Evolutionary conservation across 345 rosid genomes (phyloP).

Genomic region (Hypericum androsaemum): DNA sequence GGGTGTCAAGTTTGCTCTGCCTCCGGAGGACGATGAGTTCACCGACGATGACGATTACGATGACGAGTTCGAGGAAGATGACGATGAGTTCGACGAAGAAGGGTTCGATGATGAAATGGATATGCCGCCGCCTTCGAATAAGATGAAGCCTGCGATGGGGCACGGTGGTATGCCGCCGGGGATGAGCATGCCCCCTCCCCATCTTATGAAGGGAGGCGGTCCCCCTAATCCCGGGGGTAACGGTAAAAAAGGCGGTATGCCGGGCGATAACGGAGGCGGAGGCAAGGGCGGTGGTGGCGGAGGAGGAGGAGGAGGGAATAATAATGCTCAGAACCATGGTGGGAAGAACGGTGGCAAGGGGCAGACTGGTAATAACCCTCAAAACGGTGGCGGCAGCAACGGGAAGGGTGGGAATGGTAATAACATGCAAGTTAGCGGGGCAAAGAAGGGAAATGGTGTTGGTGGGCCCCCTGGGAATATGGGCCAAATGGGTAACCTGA

Average conservation of each 20-base stretch:
- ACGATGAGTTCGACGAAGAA: slow-evolving; percentile 28
- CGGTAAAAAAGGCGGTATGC: slow-evolving; percentile 9
- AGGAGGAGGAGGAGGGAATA: slow-evolving; percentile 6
- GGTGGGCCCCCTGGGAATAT: slow-evolving; percentile 31
- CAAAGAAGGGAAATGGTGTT: slow-evolving; percentile 38
- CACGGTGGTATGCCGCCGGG: slow-evolving; percentile 35
- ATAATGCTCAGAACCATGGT: neutral
- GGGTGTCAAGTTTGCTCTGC: slow-evolving; percentile 30
- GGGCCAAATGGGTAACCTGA: slow-evolving; percentile 35
- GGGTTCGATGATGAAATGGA: slow-evolving; percentile 42
- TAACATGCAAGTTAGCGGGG: slow-evolving; percentile 32
- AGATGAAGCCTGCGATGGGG: slow-evolving; percentile 45
- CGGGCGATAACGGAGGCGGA: slow-evolving; percentile 25
- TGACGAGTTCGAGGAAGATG: slow-evolving; percentile 38
- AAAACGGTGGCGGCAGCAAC: slow-evolving; percentile 13
- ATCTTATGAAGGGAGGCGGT: slow-evolving; percentile 41
- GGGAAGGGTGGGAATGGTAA: slow-evolving; percentile 22
- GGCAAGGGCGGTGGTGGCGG: slow-evolving; percentile 8
- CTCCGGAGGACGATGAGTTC: slow-evolving; percentile 44
- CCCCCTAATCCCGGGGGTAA: slow-evolving; percentile 16
- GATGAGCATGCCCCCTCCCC: slow-evolving; percentile 54
- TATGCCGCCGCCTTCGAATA: slow-evolving; percentile 34
- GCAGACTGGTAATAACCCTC: neutral
- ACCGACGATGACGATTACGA: slow-evolving; percentile 45
- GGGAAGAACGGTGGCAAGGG: slow-evolving; percentile 24